phyloP scores from a whole-genome alignment of 2,329 filamentous ascomycete species.

The Diaporthe australafricana region DNA sequence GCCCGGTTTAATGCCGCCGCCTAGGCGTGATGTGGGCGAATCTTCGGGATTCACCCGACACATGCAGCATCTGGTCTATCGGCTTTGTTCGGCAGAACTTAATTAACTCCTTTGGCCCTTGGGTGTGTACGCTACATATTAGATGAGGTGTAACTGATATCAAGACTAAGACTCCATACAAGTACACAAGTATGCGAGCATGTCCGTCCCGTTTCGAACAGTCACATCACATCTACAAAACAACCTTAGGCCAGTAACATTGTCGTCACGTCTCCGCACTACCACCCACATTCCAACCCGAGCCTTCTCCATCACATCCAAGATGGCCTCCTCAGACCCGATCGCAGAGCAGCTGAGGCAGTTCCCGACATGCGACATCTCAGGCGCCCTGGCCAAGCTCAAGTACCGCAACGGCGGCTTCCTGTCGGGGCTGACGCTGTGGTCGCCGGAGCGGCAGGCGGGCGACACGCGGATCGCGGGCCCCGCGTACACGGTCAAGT shows the following conservation, averaged over 20 bases:
- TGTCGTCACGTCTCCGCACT: neutral
- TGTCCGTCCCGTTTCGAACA: neutral
- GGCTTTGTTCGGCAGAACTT: constrained; percentile 16
- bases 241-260: neutral
- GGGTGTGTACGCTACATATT: neutral
- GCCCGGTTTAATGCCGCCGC: neutral
- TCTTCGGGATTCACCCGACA: neutral
- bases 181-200: neutral
- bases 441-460: constrained; percentile 62
- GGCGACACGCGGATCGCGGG: constrained; percentile 65
- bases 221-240: neutral
- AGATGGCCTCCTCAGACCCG: constrained; percentile 40
- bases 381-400: constrained; percentile 64
- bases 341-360: constrained; percentile 47
- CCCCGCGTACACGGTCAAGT: constrained; percentile 66
- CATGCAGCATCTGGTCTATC: neutral
- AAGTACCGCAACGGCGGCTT: constrained; percentile 63
- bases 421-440: constrained; percentile 64
- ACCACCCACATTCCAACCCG: neutral
- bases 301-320: neutral
- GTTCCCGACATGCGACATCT: constrained; percentile 60
- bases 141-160: neutral
- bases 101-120: neutral
- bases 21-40: neutral
- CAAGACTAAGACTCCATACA: no score